Evolutionary conservation across 768 basidiomycete species (phyloP), one percentile per base, ranked within the genome.

Genomic region (Tylopilus plumbeoviolaceoides): DNA sequence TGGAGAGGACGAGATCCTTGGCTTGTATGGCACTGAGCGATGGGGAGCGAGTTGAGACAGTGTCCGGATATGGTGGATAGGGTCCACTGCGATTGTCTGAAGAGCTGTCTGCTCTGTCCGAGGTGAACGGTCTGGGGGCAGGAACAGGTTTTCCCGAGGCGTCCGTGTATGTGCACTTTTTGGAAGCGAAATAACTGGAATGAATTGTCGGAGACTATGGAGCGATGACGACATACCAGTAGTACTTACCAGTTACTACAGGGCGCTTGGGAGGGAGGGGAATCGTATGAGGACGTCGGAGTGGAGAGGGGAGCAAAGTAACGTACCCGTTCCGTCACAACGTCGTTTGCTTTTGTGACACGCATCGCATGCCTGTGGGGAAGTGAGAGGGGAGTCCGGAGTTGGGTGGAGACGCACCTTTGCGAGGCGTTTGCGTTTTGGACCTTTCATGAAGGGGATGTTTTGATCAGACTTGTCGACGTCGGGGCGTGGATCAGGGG

Each of bases 281-380:
- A 14, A 18, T 39, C 7, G 44, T 27, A 31, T 58, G 47, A 51
- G 41, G 18, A 49, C 36, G 43, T 21, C 33, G 50, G 55, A 44
- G 54, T 17, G 51, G 36, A 21, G 47, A 43, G 30, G 30, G 21
- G 38, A 43, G 18, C 27, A 45, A 30, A 49, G 43, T 51, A 46
- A 74, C 82, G 53, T 55, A 85, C 87, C 83, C 55, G 85, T 88
- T 30, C 88, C 88, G 70, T 90, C 88, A 70, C 89, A 91, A 44
- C 89, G 81, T 23, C 89, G 81, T 65, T 91, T 91, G 71, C 83
- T 85, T 68, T 87, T 89, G 66, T 91, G 90, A 66, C 89, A 91
- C 48, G 86, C 84, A 69, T 89, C 86, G 70, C 89, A 91, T 45
- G 89, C 78, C 78, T 80, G 52, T 31, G n/a, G 44, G 46, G 44